Percentiles rank a stretch among this genome's conserved stretches.
phyloP scores from a whole-genome alignment of 2,329 filamentous ascomycete species.

The Parascedosporium putredinis region DNA sequence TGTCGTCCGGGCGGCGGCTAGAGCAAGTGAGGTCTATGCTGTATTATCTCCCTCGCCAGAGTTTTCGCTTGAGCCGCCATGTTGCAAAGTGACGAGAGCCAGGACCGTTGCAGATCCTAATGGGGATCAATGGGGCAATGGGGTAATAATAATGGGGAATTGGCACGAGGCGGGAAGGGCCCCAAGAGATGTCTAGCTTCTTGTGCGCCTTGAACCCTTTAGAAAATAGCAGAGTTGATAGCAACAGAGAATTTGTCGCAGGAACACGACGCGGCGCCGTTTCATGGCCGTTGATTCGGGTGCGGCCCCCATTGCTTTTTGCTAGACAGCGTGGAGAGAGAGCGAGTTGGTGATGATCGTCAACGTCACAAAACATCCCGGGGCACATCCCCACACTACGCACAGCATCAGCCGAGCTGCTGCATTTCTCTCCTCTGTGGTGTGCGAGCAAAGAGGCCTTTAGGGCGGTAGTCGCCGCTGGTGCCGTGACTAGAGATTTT shows the following conservation, averaged over 20 bases:
- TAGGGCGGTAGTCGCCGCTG: no score
- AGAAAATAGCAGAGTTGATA: no score
- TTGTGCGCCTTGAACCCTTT: no score
- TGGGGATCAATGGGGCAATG: no score
- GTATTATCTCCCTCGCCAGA: neutral
- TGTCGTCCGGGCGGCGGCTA: slow-evolving; percentile 1
- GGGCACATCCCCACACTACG: neutral
- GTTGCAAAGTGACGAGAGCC: neutral
- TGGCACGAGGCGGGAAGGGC: no score
- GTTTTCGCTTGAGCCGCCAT: neutral
- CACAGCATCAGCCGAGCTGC: neutral
- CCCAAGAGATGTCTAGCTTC: no score
- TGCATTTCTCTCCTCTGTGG: neutral
- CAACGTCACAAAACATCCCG: slow-evolving; percentile 6
- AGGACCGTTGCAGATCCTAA: neutral
- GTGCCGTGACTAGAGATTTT: no score
- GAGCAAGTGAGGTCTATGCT: neutral
- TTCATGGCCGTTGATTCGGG: neutral
- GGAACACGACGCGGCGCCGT: neutral
- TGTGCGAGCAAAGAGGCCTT: neutral
- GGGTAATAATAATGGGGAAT: neutral
- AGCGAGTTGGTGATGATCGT: slow-evolving; percentile 3
- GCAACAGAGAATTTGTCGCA: no score
- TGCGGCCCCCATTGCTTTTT: neutral
- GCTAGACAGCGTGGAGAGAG: neutral